Evolutionary conservation across 306 rosid genomes (phyloP), one percentile per base, ranked within the genome.

Genomic region (Lotus japonicus): DNA sequence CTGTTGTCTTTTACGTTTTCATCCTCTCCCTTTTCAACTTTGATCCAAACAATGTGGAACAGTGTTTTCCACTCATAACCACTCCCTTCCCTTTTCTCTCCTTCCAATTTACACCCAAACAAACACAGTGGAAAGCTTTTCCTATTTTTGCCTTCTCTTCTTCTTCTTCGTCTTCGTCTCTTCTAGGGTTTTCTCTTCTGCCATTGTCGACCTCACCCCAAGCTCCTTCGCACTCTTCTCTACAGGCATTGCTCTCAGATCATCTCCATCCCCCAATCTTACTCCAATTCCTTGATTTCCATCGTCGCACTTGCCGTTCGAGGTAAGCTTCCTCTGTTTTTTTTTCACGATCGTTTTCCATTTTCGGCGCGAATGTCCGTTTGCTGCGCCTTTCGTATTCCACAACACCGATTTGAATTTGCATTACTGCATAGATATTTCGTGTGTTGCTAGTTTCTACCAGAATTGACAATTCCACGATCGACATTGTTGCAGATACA

Each of bases 171-270:
- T 17, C 58, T 17, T 41, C 66, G 7, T 17, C 23, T 38, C 35
- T 63, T 45, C 17, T 73, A 77, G 78, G 78, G 80, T 74, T 82
- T 73, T 59, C 65, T 53, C 75, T 74, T 71, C 72, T 72, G 36
- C 81, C 86, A 77, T 78, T 69, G n/a, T 38, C 26, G 5, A 38
- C 33, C 74, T 68, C 43, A 9, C 36, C 19, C 23, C 3, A 11
- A 48, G 0, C 65, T 65, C 17, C 38, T 2, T 0, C 67, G 0
- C 50, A 1, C 7, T 58, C 46, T 31, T 46, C 59, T 43, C 33
- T 4, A 38, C 78, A 9, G 17, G 65, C 86, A 82, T 82, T 82
- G 69, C 69, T 64, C 72, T 31, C 52, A 38, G 6, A 43, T 77
- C 67, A 6, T 11, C 74, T 35, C 38, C 10, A 15, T 49, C 58